These are phyloP conservation scores for Candida nitratophila DNA, from an alignment of 805 yeast genomes.

Conservation along the genomic window DNA sequence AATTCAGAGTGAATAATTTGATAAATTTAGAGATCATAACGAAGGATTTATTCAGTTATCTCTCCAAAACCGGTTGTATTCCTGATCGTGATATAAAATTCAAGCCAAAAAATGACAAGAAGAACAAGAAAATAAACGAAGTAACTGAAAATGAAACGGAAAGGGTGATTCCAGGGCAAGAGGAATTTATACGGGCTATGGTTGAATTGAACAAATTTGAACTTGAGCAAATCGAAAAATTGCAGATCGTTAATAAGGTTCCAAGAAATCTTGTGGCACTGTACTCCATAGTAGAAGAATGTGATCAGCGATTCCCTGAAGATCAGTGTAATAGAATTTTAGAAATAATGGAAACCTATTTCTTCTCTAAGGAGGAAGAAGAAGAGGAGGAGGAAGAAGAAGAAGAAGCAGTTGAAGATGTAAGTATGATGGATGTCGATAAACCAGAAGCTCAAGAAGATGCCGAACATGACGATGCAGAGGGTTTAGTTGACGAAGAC, in stretches of 20 bases:
- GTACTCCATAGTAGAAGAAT: slow-evolving; percentile 81
- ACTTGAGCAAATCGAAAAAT: slow-evolving; percentile 73
- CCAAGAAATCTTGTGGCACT: slow-evolving; percentile 78
- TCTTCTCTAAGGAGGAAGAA: slow-evolving; percentile 35
- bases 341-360: slow-evolving; percentile 43
- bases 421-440: slow-evolving; percentile 13
- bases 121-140: slow-evolving; percentile 29
- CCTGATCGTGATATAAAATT: not conserved
- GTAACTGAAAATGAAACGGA: slow-evolving; percentile 18
- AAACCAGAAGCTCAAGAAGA: slow-evolving; percentile 2
- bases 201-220: slow-evolving; percentile 39
- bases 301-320: slow-evolving; percentile 78
- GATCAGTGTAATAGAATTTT: slow-evolving; percentile 56
- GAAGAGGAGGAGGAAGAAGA: slow-evolving; percentile 16
- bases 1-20: slow-evolving; percentile 21
- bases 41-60: slow-evolving; percentile 37
- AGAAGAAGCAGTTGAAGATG: slow-evolving; percentile 13
- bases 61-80: slow-evolving; percentile 23
- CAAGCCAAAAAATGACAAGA: slow-evolving; percentile 20
- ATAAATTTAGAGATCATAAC: slow-evolving; percentile 45
- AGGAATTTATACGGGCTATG: slow-evolving; percentile 25
- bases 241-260: slow-evolving; percentile 74
- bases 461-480: slow-evolving; percentile 7
- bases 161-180: not conserved
- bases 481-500: slow-evolving; percentile 16